Percentiles rank a stretch among this genome's conserved stretches.
These are phyloP conservation scores for Beauveria bassiana DNA, from an alignment of 2,329 filamentous ascomycete genomes.

Conservation along the genomic window DNA sequence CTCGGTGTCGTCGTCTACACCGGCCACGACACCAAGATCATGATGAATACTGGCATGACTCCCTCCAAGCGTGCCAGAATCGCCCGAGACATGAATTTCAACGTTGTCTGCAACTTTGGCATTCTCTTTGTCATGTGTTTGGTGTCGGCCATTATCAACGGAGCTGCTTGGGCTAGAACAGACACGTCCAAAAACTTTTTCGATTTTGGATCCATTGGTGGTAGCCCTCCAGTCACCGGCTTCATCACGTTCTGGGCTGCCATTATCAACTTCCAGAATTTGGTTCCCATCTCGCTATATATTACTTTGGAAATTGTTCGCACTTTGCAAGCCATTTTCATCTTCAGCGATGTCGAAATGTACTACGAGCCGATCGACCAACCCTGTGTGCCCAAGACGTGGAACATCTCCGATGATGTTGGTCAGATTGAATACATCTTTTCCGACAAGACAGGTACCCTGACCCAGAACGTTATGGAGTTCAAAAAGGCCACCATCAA, in stretches of 20 bases:
- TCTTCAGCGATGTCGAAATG: constrained; percentile 93
- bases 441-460: constrained; percentile 92
- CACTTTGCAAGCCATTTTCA: constrained; percentile 89
- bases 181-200: constrained; percentile 74
- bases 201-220: constrained; percentile 77
- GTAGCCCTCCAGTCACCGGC: constrained; percentile 67
- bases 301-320: constrained; percentile 95
- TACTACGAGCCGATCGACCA: constrained; percentile 94
- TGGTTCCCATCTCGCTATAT: constrained; percentile 96
- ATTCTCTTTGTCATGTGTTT: constrained; percentile 87
- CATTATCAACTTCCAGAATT: constrained; percentile 93
- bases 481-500: constrained; percentile 99
- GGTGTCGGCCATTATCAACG: constrained; percentile 75
- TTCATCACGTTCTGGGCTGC: constrained; percentile 97
- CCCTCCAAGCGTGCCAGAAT: constrained; percentile 90
- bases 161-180: constrained; percentile 67
- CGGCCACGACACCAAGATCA: constrained; percentile 95
- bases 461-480: constrained; percentile 98
- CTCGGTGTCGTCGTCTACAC: constrained; percentile 91
- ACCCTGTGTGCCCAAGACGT: constrained; percentile 92
- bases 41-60: constrained; percentile 95
- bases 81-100: constrained; percentile 90
- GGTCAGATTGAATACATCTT: constrained; percentile 99
- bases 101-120: constrained; percentile 93
- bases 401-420: constrained; percentile 98